Conservation (phyloP, 208 protist species). For the Paratrypanosoma confusum region DNA sequence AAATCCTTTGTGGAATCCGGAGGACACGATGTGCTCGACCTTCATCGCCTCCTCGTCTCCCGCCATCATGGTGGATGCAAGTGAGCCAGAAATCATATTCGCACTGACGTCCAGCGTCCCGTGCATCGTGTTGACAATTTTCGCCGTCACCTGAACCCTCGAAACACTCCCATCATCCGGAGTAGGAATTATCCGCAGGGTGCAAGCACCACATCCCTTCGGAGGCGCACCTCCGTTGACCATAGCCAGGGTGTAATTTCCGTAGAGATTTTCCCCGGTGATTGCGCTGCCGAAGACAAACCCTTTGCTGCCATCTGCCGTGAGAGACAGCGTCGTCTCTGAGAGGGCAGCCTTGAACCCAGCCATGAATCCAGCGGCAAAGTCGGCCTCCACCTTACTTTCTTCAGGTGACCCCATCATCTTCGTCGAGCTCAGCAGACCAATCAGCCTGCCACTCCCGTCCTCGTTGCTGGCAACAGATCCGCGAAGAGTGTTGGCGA, state of each 20-base stretch:
- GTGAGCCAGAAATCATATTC: no score
- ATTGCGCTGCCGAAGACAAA: no score
- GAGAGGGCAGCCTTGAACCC: slow-evolving; percentile 31
- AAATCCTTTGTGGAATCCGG: slow-evolving; percentile 41
- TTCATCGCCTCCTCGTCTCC: slow-evolving; percentile 22
- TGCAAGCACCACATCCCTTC: no score
- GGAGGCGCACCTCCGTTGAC: no score
- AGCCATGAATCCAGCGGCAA: slow-evolving; percentile 26
- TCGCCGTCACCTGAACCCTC: no score
- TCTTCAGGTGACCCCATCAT: slow-evolving; percentile 23
- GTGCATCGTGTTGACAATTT: no score
- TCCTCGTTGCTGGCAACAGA: slow-evolving; percentile 17
- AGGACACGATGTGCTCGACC: slow-evolving; percentile 33
- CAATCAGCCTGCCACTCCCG: slow-evolving; percentile 21
- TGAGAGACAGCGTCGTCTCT: slow-evolving; percentile 30
- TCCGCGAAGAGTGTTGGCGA: slow-evolving; percentile 37
- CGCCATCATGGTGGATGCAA: slow-evolving; percentile 24
- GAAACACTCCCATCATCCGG: no score
- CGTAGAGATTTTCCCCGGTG: no score
- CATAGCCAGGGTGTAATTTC: no score
- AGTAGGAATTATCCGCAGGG: no score
- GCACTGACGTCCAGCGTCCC: no score
- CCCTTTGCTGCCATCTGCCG: no score
- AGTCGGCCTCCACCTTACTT: slow-evolving; percentile 33
- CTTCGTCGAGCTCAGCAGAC: slow-evolving; percentile 26